Evolutionary conservation across 768 basidiomycete genomes (phyloP), one percentile per base, ranked within the genome.

Genomic region (Rhodosporidiobolus sp.): DNA sequence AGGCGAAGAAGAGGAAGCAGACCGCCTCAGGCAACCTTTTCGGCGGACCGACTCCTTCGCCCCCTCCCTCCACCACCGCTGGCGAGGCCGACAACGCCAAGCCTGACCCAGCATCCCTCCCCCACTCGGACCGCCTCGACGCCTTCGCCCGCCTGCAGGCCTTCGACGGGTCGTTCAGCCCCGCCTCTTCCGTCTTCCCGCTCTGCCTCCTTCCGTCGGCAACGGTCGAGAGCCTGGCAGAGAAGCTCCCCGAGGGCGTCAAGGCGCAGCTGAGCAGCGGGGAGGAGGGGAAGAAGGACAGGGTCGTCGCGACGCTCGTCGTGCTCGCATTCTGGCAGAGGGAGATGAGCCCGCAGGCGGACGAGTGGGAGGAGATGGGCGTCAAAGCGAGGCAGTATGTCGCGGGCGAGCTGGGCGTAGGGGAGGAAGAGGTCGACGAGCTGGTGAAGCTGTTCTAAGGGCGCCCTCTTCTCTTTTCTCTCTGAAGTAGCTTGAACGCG

Each of bases 101-200:
- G 38, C 38, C 38, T 14, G 38, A 43, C 16, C 35, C 61, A 22
- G 30, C 45, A 20, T 24, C 63, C n/a, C 66, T 46, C 45, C 3
- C 50, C 24, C 35, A 30, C 35, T 35, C 38, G 12, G 53, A 63
- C 45, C 43, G 28, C 1, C 65, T 85, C 9, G 70, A 83, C 26
- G 65, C 81, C 5, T 78, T 87, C 52, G 78, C 85, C 19, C 71
- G 74, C 22, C 69, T 84, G 30, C 85, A 86, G 80, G 58, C 71
- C 4, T 81, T 82, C 35, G 84, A 87, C 63, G 87, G 87, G 0
- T 86, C 86, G 1, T 87, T 86, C 77, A n/a, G n/a, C n/a, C n/a
- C 8, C 38, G n/a, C 75, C 14, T 69, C 79, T 19, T 4, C 53
- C 30, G 53, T 34, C 10, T 22, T 70, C 32, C 1, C 8, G 20